These are phyloP conservation scores for Paramecium primaurelia DNA, from an alignment of 73 alveolate genomes.

Conservation along the genomic window DNA sequence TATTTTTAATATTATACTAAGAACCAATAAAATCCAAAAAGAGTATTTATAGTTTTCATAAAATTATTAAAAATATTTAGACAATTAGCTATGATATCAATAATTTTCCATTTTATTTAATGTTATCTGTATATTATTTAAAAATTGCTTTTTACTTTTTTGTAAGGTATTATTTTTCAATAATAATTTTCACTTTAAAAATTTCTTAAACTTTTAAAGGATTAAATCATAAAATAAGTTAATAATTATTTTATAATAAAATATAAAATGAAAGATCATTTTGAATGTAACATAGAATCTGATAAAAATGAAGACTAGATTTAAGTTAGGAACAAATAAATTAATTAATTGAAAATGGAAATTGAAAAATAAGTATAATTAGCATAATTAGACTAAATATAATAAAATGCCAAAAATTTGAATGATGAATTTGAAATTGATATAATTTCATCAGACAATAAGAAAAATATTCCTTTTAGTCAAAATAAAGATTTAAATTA, in stretches of 20 bases:
- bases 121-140: not conserved
- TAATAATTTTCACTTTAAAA: not conserved
- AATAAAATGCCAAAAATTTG: not conserved
- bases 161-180: not conserved
- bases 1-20: not conserved
- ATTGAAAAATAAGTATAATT: not conserved
- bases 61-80: slow-evolving; percentile 9
- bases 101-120: not conserved
- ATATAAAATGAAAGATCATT: not conserved
- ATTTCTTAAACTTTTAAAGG: not conserved
- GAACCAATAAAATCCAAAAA: not conserved
- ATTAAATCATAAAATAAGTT: not conserved
- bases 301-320: not conserved
- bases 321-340: not conserved
- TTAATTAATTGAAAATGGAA: not conserved
- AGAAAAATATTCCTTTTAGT: not conserved
- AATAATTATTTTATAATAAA: not conserved
- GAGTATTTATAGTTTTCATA: not conserved
- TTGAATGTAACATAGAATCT: not conserved
- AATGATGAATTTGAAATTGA: not conserved
- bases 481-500: not conserved
- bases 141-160: too few species aligned
- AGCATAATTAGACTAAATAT: not conserved
- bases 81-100: not conserved
- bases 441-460: not conserved